These are phyloP conservation scores for Cardamine occulta DNA, from an alignment of 345 rosid genomes.

Conservation along the genomic window DNA sequence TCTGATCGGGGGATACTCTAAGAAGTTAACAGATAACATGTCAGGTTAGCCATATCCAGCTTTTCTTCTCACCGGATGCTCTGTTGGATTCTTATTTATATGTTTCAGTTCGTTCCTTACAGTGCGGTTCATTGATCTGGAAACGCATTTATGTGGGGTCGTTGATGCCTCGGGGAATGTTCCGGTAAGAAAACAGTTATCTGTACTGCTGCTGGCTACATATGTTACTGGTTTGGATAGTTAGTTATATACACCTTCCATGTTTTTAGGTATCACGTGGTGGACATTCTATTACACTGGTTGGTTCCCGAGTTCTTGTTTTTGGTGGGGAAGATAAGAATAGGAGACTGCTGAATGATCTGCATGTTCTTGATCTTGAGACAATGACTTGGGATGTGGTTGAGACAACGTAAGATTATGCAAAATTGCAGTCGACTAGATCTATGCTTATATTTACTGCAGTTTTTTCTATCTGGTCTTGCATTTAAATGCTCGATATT, in stretches of 20 bases:
- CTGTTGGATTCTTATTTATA: constrained; percentile 33
- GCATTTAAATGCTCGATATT: constrained; percentile 41
- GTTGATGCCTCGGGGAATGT: constrained; percentile 70
- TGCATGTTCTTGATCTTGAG: constrained; percentile 75
- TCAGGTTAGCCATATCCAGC: constrained; percentile 57
- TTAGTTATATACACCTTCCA: constrained; percentile 21
- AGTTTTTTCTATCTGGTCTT: constrained; percentile 1
- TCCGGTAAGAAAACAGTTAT: constrained; percentile 58
- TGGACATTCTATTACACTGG: constrained; percentile 86
- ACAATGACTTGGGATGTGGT: constrained; percentile 82
- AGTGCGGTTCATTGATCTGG: constrained; percentile 81
- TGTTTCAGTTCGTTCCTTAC: constrained; percentile 38
- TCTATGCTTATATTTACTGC: neutral
- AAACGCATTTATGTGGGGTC: constrained; percentile 62
- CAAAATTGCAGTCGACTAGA: neutral
- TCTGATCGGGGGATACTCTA: constrained; percentile 81
- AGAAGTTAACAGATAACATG: constrained; percentile 59
- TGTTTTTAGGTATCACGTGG: constrained; percentile 81
- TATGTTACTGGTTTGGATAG: constrained; percentile 3
- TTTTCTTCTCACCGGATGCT: neutral
- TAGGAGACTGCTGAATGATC: constrained; percentile 82
- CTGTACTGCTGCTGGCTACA: neutral
- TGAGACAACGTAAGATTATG: constrained; percentile 67
- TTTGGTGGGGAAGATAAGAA: constrained; percentile 94
- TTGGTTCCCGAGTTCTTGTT: constrained; percentile 72